Evolutionary conservation across 768 basidiomycete species (phyloP).

Genomic region (Lanmaoa rubissima): DNA sequence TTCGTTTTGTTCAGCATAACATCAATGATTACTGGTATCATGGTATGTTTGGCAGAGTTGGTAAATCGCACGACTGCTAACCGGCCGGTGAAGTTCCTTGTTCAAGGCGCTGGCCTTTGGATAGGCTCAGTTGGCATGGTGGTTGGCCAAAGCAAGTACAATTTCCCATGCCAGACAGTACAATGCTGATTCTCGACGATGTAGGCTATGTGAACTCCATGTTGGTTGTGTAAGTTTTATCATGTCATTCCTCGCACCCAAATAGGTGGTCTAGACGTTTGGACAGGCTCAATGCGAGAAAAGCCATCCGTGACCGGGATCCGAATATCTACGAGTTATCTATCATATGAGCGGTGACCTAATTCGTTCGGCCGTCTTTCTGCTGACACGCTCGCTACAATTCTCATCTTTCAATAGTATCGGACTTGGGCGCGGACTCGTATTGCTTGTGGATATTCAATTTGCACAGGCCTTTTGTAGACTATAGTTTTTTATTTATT

Average conservation of each 20-base stretch:
- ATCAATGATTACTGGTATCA: neutral
- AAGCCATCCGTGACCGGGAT: constrained; percentile 8
- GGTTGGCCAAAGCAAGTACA: too few species aligned
- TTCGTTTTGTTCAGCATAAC: too few species aligned
- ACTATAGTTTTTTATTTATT: too few species aligned
- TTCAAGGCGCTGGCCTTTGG: neutral
- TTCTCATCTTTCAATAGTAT: too few species aligned
- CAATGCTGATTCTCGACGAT: neutral
- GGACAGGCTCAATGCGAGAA: constrained; percentile 11
- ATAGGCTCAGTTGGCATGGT: too few species aligned
- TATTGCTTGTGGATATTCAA: too few species aligned
- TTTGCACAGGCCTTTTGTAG: too few species aligned
- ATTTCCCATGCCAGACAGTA: neutral
- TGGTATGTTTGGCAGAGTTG: neutral
- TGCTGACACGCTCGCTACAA: too few species aligned
- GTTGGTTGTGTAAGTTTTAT: constrained; percentile 10
- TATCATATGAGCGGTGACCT: neutral
- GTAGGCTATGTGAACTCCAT: constrained; percentile 15
- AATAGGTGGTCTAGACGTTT: neutral
- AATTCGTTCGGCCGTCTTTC: neutral
- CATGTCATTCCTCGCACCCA: too few species aligned
- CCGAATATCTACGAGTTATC: neutral
- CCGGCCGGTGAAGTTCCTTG: neutral
- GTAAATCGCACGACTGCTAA: neutral
- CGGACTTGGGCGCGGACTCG: too few species aligned